Conservation (phyloP, 805 yeast genomes). For the Nakazawaea laoshanensis region DNA sequence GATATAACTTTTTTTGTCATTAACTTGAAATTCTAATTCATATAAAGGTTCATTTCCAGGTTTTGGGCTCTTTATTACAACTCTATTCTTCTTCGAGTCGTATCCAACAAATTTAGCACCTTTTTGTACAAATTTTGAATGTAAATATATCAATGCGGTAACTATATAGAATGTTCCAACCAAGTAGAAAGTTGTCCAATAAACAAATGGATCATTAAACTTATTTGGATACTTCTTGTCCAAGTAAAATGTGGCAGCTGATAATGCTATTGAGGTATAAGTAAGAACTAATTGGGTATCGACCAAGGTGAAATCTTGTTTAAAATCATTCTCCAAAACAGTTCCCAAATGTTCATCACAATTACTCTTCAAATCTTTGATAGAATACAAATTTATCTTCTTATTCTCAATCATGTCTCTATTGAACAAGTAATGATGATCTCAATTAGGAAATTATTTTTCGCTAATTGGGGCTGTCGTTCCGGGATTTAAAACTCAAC, state of each 20-base stretch:
- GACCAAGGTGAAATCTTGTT: slow-evolving; percentile 33
- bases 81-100: slow-evolving; percentile 21
- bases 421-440: too few relatives aligned
- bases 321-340: slow-evolving; percentile 34
- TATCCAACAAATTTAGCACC: slow-evolving; percentile 38
- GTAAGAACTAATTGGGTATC: slow-evolving; percentile 45
- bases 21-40: slow-evolving; percentile 23
- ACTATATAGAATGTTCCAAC: slow-evolving; percentile 29
- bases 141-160: slow-evolving; percentile 26
- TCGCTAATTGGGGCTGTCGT: too few relatives aligned
- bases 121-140: slow-evolving; percentile 27
- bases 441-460: too few relatives aligned
- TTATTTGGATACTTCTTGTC: slow-evolving; percentile 37
- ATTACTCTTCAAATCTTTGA: slow-evolving; percentile 36
- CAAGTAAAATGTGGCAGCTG: slow-evolving; percentile 35
- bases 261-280: slow-evolving; percentile 32
- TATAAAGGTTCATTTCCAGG: slow-evolving; percentile 37
- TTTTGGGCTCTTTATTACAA: slow-evolving; percentile 28
- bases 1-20: slow-evolving; percentile 14
- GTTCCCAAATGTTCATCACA: slow-evolving; percentile 39
- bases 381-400: slow-evolving; percentile 30
- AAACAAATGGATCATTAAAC: slow-evolving; percentile 29
- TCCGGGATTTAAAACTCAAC: too few relatives aligned
- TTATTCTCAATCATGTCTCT: slow-evolving; percentile 10
- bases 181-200: slow-evolving; percentile 23